Base-by-base conservation (phyloP, 78 protist genomes). In the Speleostelium caveatum region DNA sequence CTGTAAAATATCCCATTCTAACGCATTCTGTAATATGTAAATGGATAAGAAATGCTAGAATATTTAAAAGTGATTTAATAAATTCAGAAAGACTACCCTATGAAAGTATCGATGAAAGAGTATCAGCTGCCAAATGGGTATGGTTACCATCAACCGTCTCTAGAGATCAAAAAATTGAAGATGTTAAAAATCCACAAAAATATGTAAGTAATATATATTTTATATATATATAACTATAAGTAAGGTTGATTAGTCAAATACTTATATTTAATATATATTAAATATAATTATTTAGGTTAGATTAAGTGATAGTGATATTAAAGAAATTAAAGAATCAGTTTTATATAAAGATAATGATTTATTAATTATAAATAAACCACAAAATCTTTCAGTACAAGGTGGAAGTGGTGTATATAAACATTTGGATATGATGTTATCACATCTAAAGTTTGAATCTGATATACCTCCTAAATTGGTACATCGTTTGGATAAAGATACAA, bases 331-430 rank as follows among this genome's bases (percentile, higher is more conserved):
- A 59, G 71, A 68, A 7, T 32, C 58, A 35, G 79, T 83, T 2
- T 16, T 83, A 4, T 83, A 60, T 42, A 83, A 83, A 21, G 91
- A 83, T n/a, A 71, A 67, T 38, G 41, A 83, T 53, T 28, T 83
- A 7, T 1, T 91, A 1, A 62, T 76, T 6, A 33, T 91, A 1
- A 91, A 91, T 68, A 91, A 90, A 33, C 95, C 95, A 30, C 85
- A 60, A 17, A 90, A 90, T 36, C 72, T 91, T 4, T 72, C 95
- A 6, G 89, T 79, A 17, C 95, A 91, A 72, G 95, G 95, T 73
- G 95, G 95, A 4, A 35, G 90, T 32, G 88, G 88, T 35, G 53
- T 91, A 22, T 71, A 60, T 38, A 79, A 74, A 53, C 86, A 74
- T 68, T 63, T 91, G 22, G 95, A 91, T 63, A 73, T 73, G 77